Evolutionary conservation across 441 rosid genomes (phyloP).

Genomic region (Capsella rubella): DNA sequence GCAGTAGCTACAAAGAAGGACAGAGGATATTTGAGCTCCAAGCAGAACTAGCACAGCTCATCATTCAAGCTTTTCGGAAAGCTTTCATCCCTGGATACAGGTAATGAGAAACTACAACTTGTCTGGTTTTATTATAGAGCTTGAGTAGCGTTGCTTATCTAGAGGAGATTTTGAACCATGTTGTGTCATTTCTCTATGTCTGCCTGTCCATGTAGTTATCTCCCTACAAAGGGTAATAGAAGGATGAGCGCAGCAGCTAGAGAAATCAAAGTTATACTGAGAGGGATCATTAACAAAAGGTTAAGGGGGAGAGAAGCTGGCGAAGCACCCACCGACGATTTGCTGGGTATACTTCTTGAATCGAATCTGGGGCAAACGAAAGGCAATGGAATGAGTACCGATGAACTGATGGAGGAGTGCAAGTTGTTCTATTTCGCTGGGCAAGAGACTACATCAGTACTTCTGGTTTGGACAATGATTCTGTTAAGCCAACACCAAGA

Average conservation of each 20-base stretch:
- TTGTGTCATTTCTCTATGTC: neutral
- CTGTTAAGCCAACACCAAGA: slow-evolving; percentile 43
- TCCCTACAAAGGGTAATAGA: slow-evolving; percentile 34
- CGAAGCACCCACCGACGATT: slow-evolving; percentile 33
- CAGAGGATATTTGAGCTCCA: slow-evolving; percentile 38
- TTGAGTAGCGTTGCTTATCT: neutral
- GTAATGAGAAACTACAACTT: slow-evolving; percentile 13
- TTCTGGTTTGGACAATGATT: slow-evolving; percentile 40
- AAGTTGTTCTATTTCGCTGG: slow-evolving; percentile 42
- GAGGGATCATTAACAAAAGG: slow-evolving; percentile 33
- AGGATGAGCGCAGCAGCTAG: slow-evolving; percentile 30
- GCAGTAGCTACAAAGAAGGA: slow-evolving; percentile 43
- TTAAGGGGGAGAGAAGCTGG: slow-evolving; percentile 30
- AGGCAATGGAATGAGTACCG: slow-evolving; percentile 36
- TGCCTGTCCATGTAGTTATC: slow-evolving; percentile 7
- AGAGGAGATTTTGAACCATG: neutral
- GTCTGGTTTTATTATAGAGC: neutral
- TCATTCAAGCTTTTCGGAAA: slow-evolving; percentile 17
- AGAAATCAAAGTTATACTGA: slow-evolving; percentile 33
- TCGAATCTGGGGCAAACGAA: slow-evolving; percentile 24
- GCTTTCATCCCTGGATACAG: slow-evolving; percentile 38
- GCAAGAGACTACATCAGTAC: slow-evolving; percentile 40
- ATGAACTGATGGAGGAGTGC: slow-evolving; percentile 39
- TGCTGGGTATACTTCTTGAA: slow-evolving; percentile 39
- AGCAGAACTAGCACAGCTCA: slow-evolving; percentile 31